Evolutionary conservation across 352 stramenopile species (phyloP), one percentile per base, ranked within the genome.

Genomic region (Globisporangium spiculum): DNA sequence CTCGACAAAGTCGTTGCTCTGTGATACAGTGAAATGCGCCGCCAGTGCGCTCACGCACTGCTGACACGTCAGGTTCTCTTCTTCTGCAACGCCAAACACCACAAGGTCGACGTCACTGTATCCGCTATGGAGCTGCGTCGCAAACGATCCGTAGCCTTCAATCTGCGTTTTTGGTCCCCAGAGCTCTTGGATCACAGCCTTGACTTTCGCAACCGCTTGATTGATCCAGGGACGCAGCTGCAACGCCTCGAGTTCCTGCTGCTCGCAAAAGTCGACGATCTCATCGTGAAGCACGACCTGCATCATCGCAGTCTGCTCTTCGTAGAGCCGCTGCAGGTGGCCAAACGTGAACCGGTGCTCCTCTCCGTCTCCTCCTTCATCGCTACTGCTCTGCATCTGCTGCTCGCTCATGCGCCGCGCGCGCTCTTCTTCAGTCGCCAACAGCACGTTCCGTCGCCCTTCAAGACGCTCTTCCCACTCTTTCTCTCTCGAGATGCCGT

Each of bases 71-170:
- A 76, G 70, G 27, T 80, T 70, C 16, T 75, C 77, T 27, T 77
- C 79, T 30, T 81, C 68, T 3, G 81, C 83, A 2, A 84, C 84
- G 4, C 81, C 80, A 76, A 91, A 92, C 12, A 96, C 84, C 1
- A 96, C 86, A 3, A 96, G 63, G 60, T 96, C 88, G 5, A 96
- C 86, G 27, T 96, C 88, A 48, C 86, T 94, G 22, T 78, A 71
- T 22, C 76, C 75, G 0, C 81, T 74, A 38, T 94, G 82, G 18
- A 96, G 67, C n/a, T 77, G 74, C 0, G 86, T 94, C 1, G 77
- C 80, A 69, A 91, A 94, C 1, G 84, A 93, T 2, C 88, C 88
- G 58, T 94, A 96, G 7, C 72, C 71, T 73, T 93, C 80, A 0
- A 96, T 83, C 52, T 77, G 75, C 2, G 57, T 46, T 2, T 71